Evolutionary conservation across 2,329 filamentous ascomycete species (phyloP).

Genomic region (Neonectria hederae): DNA sequence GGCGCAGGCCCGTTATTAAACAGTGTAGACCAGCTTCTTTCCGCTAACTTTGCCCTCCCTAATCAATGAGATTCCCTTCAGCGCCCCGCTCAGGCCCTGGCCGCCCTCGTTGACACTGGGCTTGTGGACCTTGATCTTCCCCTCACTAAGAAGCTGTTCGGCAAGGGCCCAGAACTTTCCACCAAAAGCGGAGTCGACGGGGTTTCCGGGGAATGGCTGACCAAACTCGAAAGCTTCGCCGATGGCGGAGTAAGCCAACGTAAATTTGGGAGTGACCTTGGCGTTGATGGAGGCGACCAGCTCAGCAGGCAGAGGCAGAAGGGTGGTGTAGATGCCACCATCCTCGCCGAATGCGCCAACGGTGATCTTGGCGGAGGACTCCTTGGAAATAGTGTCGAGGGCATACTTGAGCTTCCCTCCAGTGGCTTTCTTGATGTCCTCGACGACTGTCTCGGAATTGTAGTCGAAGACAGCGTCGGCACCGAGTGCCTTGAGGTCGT

Average conservation of each 20-base stretch:
- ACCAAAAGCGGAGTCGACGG: neutral
- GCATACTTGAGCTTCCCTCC: neutral
- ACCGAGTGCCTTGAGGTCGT: slow-evolving; percentile 49
- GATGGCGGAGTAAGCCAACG: neutral
- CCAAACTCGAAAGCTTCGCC: neutral
- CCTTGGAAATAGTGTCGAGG: neutral
- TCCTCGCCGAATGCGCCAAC: neutral
- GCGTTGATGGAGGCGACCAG: neutral
- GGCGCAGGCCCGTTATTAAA: too few species aligned
- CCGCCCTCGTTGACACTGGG: too few species aligned
- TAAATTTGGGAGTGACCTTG: neutral
- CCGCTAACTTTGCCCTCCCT: too few species aligned
- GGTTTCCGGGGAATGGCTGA: neutral
- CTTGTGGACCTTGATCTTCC: too few species aligned
- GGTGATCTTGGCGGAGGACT: neutral
- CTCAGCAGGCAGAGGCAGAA: neutral
- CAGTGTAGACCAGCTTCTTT: too few species aligned
- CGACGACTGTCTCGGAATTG: slow-evolving; percentile 26
- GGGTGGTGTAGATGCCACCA: neutral
- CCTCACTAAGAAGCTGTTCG: too few species aligned
- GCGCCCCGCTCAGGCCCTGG: too few species aligned
- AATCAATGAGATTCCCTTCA: too few species aligned
- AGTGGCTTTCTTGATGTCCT: neutral
- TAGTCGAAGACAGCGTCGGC: slow-evolving; percentile 59
- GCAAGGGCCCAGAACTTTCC: too few species aligned